These are phyloP conservation scores for Phytophthora vignae DNA, from an alignment of 352 stramenopile species.

Conservation along the genomic window DNA sequence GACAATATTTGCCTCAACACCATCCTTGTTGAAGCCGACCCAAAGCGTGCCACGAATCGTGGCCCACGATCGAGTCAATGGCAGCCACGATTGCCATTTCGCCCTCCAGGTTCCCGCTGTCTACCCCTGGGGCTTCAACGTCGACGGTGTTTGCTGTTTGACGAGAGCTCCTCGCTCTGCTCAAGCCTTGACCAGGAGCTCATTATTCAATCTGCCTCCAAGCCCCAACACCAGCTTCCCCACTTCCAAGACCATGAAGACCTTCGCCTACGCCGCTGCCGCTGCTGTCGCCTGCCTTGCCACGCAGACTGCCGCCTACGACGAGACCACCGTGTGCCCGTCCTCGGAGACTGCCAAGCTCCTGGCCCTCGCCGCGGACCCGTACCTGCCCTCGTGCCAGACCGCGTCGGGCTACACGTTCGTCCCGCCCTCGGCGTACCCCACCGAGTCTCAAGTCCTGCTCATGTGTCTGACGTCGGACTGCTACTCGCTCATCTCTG, in stretches of 20 bases:
- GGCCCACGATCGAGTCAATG: background rate
- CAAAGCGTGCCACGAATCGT: conserved; percentile 7
- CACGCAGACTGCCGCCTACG: conserved; percentile 40
- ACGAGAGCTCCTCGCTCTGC: conserved; percentile 5
- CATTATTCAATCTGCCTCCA: conserved; percentile 51
- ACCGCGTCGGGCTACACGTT: conserved; percentile 42
- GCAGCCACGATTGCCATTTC: background rate
- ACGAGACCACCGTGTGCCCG: conserved; percentile 34
- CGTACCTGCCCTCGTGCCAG: conserved; percentile 35
- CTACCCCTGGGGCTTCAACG: background rate
- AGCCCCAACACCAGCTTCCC: conserved; percentile 41
- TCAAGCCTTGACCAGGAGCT: conserved; percentile 9
- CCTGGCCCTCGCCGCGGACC: conserved; percentile 27
- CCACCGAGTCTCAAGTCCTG: conserved; percentile 36
- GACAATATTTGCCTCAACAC: background rate
- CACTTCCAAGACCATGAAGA: conserved; percentile 47
- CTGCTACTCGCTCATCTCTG: conserved; percentile 43
- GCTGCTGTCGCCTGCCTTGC: conserved; percentile 33
- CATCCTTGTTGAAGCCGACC: conserved; percentile 22
- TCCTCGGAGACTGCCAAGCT: conserved; percentile 44
- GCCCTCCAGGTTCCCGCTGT: background rate
- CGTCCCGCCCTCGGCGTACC: conserved; percentile 43
- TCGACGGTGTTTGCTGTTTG: conserved; percentile 19
- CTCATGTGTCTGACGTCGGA: conserved; percentile 49
- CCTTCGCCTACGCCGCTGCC: conserved; percentile 37